Percentiles rank a stretch among this genome's conserved stretches.
Evolutionary conservation across 1,139 yeast genomes (phyloP).

Genomic region (Scheffersomyces illinoinensis): DNA sequence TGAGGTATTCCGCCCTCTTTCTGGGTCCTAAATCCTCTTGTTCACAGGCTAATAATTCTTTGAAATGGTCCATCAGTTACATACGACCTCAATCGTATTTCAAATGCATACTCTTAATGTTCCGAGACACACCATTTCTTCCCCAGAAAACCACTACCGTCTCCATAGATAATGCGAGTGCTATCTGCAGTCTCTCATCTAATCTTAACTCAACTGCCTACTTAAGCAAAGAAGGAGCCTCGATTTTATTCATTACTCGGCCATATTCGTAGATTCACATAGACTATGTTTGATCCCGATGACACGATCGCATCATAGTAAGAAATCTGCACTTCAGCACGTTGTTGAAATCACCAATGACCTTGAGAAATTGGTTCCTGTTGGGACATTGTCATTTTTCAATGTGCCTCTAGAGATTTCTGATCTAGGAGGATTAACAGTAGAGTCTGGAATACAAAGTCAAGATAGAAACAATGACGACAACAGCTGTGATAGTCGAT

Average conservation of each 20-base stretch:
- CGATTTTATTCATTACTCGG: neutral
- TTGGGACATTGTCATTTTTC: conserved; percentile 49
- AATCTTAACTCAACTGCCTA: neutral
- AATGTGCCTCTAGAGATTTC: conserved; percentile 34
- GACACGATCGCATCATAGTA: neutral
- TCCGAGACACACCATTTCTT: neutral
- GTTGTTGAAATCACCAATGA: conserved; percentile 39
- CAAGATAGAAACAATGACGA: neutral
- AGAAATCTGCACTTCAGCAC: conserved; percentile 5
- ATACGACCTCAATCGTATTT: too few species aligned
- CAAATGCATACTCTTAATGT: neutral
- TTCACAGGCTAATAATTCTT: too few species aligned
- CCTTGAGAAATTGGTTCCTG: conserved; percentile 36
- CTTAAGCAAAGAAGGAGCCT: neutral
- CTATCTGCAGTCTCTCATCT: neutral
- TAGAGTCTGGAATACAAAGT: neutral
- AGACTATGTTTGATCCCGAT: neutral
- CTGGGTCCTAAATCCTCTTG: too few species aligned
- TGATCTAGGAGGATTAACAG: conserved; percentile 19
- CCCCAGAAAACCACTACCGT: neutral
- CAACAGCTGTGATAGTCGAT: neutral
- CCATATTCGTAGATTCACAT: neutral
- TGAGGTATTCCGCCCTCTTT: too few species aligned
- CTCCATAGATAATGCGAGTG: neutral
- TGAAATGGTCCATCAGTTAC: too few species aligned